Base-by-base conservation (phyloP, 805 yeast genomes). In the Ogataea pilisensis region DNA sequence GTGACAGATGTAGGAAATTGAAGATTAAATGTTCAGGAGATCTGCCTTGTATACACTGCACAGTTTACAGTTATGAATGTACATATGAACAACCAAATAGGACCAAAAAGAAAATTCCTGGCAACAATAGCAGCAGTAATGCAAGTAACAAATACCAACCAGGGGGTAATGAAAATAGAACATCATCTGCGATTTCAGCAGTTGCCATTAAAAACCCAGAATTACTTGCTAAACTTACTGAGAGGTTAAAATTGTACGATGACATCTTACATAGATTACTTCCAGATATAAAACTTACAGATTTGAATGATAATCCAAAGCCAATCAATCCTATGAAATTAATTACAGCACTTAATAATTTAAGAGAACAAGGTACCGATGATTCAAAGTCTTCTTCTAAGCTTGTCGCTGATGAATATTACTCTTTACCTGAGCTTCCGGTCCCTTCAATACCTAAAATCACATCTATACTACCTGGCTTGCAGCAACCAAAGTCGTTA, bases 51-150 rank as follows among this genome's bases (percentile, higher is more conserved):
- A 60, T 67, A 8, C 70, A 68, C 37, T 88, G 96, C 58, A 84
- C 95, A 1, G 95, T 87, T 1, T 89, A 87, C 63, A 78, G 86
- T 17, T 85, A 84, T 60, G 83, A 78, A 42, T 88, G 96, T 63
- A 78, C 95, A 0, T 88, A 88, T 58, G 85, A 84, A 55, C 87
- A 85, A 54, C 91, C 95, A 8, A 53, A 50, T 34, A 37, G 57
- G 16, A 36, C 57, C 3, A 57, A 59, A 35, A 77, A 75, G 54
- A 77, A 54, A 34, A 26, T 34, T n/a, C 18, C 43, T n/a, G 11
- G 37, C 12, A 27, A 17, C 6, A 31, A 25, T 12, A 38, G 24
- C 21, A 28, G 27, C 11, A 25, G 20, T 11, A 37, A 28, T 25
- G 5, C 24, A 6, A 30, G n/a, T 16, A 17, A 20, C 5, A 33